Evolutionary conservation across 257 asterid species (phyloP).

Genomic region (Lycium barbarum): DNA sequence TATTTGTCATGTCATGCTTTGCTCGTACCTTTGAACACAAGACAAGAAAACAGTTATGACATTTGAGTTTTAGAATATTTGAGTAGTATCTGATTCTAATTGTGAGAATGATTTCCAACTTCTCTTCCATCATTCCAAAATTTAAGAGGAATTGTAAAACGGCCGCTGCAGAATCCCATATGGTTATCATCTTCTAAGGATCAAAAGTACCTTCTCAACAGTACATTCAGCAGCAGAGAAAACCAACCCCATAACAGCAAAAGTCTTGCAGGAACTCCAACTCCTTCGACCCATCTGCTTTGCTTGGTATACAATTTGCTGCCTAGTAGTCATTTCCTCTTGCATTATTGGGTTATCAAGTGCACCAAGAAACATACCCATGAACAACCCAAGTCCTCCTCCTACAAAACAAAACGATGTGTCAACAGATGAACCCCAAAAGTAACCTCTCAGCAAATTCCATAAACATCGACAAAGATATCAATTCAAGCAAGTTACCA

Average conservation of each 20-base stretch:
- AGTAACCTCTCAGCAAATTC: neutral
- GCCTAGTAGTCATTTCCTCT: slow-evolving; percentile 81
- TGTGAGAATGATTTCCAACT: neutral
- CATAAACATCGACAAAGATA: neutral
- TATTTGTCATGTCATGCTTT: slow-evolving; percentile 87
- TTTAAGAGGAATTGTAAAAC: neutral
- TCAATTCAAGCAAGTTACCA: neutral
- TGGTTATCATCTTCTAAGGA: neutral
- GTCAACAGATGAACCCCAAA: slow-evolving; percentile 8
- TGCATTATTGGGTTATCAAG: slow-evolving; percentile 84
- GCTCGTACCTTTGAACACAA: slow-evolving; percentile 77
- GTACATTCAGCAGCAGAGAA: slow-evolving; percentile 90
- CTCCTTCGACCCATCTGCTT: slow-evolving; percentile 96
- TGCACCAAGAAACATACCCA: slow-evolving; percentile 93
- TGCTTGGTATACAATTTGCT: slow-evolving; percentile 75
- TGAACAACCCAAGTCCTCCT: slow-evolving; percentile 87
- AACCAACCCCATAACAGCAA: slow-evolving; percentile 91
- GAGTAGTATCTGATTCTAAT: neutral
- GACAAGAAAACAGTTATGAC: slow-evolving; percentile 20
- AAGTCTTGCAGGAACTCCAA: slow-evolving; percentile 96
- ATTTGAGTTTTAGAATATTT: slow-evolving; percentile 16
- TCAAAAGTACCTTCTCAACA: slow-evolving; percentile 70
- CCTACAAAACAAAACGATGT: slow-evolving; percentile 53
- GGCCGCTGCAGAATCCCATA: neutral
- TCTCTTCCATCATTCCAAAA: neutral